phyloP scores from a whole-genome alignment of 1,284 basidiomycete species.

The Rhodotorula sp. region DNA sequence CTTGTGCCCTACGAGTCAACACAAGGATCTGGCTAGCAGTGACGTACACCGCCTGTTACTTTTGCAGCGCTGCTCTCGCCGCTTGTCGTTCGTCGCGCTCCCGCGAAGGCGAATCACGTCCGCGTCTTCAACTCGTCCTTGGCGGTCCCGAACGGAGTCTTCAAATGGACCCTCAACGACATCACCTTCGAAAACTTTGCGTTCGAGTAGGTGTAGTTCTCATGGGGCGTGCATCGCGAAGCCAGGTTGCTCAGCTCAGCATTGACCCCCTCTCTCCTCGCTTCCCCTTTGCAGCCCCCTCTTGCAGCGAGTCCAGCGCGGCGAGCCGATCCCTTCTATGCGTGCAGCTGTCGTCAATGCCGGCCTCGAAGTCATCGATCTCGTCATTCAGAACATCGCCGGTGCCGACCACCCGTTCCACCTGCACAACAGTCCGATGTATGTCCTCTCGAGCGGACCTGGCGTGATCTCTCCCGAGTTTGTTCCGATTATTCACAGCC shows the following conservation, averaged over 20 bases:
- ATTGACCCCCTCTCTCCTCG: not conserved
- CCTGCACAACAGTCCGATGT: constrained; percentile 44
- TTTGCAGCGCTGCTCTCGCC: constrained; percentile 42
- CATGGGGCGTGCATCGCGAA: not conserved
- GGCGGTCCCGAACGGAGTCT: constrained; percentile 20
- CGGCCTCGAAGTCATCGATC: constrained; percentile 38
- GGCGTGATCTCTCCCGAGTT: constrained; percentile 41
- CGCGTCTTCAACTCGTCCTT: constrained; percentile 40
- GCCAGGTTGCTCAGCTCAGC: no score
- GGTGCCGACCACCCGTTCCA: constrained; percentile 49
- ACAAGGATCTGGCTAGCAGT: no score
- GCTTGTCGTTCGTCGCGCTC: constrained; percentile 40
- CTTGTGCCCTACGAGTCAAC: no score
- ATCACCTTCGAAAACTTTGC: constrained; percentile 36
- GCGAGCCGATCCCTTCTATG: constrained; percentile 31
- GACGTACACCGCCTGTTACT: no score
- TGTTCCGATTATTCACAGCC: not conserved
- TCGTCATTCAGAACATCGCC: constrained; percentile 50
- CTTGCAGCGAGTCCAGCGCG: constrained; percentile 41
- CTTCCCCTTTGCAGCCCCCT: constrained; percentile 46
- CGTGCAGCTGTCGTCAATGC: constrained; percentile 33
- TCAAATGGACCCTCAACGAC: constrained; percentile 44
- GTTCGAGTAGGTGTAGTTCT: not conserved
- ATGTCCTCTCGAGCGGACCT: constrained; percentile 47
- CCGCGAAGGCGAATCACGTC: constrained; percentile 26